Percentiles rank a stretch among this genome's conserved stretches.
phyloP scores from a whole-genome alignment of 2,329 filamentous ascomycete genomes.

The Ophiostoma perfectum region DNA sequence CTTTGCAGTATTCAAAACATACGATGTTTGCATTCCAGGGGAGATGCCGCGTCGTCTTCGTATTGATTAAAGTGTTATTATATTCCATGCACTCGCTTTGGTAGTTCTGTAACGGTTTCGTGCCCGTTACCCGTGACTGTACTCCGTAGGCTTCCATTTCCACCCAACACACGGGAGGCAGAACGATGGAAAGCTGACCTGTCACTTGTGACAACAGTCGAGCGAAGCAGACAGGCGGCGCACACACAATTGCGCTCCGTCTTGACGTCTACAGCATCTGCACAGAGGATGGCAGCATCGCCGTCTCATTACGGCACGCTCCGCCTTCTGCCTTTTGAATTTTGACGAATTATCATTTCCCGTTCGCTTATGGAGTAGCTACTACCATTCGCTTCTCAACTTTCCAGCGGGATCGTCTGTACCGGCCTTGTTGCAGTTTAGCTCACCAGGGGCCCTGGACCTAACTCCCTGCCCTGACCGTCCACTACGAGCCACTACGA shows the following conservation, averaged over 20 bases:
- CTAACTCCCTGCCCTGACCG: neutral
- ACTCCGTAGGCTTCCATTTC: neutral
- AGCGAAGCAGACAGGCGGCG: neutral
- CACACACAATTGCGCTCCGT: too few relatives aligned
- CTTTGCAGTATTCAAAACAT: neutral
- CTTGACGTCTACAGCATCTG: too few relatives aligned
- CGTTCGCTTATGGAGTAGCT: neutral
- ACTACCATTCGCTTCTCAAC: neutral
- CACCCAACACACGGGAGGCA: neutral
- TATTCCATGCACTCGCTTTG: neutral
- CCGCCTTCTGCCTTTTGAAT: neutral
- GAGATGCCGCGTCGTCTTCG: neutral
- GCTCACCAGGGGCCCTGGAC: neutral
- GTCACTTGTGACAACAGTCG: conserved; percentile 9
- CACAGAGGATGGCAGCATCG: neutral
- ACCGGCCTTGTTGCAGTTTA: neutral
- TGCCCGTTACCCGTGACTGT: neutral
- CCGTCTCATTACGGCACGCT: neutral
- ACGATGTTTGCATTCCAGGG: conserved; percentile 2
- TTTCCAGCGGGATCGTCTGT: conserved; percentile 10
- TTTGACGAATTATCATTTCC: neutral
- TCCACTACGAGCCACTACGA: too few relatives aligned
- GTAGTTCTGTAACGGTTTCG: conserved; percentile 1
- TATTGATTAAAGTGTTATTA: neutral
- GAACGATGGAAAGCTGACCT: neutral